phyloP scores from a whole-genome alignment of 1,284 basidiomycete species.

The Salmacisia buchloeana region DNA sequence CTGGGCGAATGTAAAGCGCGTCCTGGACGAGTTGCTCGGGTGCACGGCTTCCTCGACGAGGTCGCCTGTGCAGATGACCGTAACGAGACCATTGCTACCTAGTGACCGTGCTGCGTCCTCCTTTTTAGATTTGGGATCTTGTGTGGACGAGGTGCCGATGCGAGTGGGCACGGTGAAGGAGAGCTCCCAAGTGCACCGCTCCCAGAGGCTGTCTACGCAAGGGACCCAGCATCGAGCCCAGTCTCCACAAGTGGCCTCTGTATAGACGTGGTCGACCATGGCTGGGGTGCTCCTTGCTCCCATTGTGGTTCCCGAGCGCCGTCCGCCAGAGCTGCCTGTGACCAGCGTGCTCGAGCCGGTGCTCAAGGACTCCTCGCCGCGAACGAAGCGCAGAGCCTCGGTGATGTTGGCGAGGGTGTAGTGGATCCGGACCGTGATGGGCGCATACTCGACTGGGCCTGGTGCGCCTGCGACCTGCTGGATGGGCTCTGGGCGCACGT shows the following conservation, averaged over 20 bases:
- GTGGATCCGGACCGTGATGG: slow-evolving; percentile 69
- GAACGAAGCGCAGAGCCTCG: slow-evolving; percentile 79
- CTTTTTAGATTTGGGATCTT: slow-evolving; percentile 54
- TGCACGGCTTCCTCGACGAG: slow-evolving; percentile 62
- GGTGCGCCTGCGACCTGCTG: background rate
- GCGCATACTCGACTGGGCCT: slow-evolving; percentile 61
- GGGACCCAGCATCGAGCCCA: slow-evolving; percentile 94
- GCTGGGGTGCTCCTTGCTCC: background rate
- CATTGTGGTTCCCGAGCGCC: no score
- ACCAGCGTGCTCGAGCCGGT: no score
- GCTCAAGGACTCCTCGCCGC: no score
- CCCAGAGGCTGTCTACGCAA: slow-evolving; percentile 90
- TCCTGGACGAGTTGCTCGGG: slow-evolving; percentile 87
- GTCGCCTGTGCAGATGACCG: slow-evolving; percentile 89
- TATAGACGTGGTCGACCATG: slow-evolving; percentile 69
- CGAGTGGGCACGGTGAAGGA: slow-evolving; percentile 83
- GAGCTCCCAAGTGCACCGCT: slow-evolving; percentile 97
- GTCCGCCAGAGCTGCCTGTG: no score
- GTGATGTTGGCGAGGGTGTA: slow-evolving; percentile 74
- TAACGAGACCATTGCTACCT: slow-evolving; percentile 45
- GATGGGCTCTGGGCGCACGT: slow-evolving; percentile 47
- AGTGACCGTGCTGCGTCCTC: background rate
- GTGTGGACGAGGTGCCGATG: slow-evolving; percentile 53
- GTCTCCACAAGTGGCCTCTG: slow-evolving; percentile 79
- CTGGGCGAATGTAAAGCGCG: slow-evolving; percentile 89